Evolutionary conservation across 257 asterid genomes (phyloP).

Genomic region (Salvia miltiorrhiza): DNA sequence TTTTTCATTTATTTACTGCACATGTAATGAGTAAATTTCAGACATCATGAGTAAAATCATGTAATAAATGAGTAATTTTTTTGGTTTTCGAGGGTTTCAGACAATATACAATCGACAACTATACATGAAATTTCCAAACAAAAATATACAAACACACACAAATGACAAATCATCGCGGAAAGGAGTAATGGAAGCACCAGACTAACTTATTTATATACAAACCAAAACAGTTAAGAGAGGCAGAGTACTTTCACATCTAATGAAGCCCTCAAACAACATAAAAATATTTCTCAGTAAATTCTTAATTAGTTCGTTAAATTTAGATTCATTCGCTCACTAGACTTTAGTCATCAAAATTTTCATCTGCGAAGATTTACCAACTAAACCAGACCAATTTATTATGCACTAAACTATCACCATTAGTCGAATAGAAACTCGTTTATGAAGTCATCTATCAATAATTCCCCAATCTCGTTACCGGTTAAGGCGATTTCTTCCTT

Average conservation of each 20-base stretch:
- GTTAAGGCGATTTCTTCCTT: slow-evolving; percentile 19
- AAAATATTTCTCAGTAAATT: neutral
- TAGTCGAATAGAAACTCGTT: slow-evolving; percentile 25
- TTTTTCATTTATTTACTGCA: too few species aligned
- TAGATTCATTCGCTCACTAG: neutral
- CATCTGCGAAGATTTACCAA: slow-evolving; percentile 6
- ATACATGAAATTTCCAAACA: neutral
- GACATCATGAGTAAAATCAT: too few species aligned
- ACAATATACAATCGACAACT: too few species aligned
- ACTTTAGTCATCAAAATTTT: neutral
- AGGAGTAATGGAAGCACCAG: neutral
- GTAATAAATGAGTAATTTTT: too few species aligned
- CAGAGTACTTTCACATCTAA: neutral
- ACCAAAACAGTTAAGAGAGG: neutral
- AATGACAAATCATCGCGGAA: neutral
- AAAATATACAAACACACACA: neutral
- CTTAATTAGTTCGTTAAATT: neutral
- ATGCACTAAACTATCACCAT: slow-evolving; percentile 6
- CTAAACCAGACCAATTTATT: slow-evolving; percentile 13
- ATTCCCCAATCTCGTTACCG: slow-evolving; percentile 23
- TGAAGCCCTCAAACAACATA: neutral
- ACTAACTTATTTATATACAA: neutral
- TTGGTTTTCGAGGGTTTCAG: too few species aligned
- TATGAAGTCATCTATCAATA: slow-evolving; percentile 31
- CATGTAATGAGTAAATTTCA: too few species aligned